A percentile compares a stretch with the other conserved stretches of the same genome.
Conservation (phyloP, 2,329 filamentous ascomycete species). For the Apiospora kogelbergensis region DNA sequence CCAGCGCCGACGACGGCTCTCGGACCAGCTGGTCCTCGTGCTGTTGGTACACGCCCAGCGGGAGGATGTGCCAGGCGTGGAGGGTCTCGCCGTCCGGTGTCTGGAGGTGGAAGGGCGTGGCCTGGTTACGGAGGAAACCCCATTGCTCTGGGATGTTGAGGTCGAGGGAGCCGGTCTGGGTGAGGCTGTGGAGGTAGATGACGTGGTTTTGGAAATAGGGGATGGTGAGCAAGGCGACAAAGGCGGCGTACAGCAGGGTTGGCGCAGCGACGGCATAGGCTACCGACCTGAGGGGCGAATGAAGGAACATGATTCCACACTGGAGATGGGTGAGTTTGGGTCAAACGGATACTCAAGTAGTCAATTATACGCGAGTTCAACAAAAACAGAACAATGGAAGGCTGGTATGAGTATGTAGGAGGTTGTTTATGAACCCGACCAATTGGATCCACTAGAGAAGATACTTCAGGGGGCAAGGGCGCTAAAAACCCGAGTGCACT, state of each 20-base stretch:
- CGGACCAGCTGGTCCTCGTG: slow-evolving; percentile 50
- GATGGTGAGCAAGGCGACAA: slow-evolving; percentile 29
- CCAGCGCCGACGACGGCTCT: slow-evolving; percentile 37
- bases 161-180: slow-evolving; percentile 59
- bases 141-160: slow-evolving; percentile 65
- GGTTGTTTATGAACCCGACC: neutral
- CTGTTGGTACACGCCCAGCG: slow-evolving; percentile 62
- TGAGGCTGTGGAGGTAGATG: slow-evolving; percentile 55
- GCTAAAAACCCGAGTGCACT: neutral
- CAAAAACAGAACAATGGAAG: neutral
- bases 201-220: slow-evolving; percentile 53
- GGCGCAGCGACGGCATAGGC: slow-evolving; percentile 16
- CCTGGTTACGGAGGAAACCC: slow-evolving; percentile 71
- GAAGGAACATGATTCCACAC: neutral
- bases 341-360: neutral
- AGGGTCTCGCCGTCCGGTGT: slow-evolving; percentile 67
- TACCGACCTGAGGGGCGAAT: neutral
- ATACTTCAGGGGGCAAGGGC: neutral
- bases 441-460: neutral
- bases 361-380: neutral
- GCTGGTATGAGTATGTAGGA: neutral
- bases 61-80: slow-evolving; percentile 75
- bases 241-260: slow-evolving; percentile 11
- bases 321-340: neutral
- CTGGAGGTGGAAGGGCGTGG: slow-evolving; percentile 67